Percentiles rank a stretch among this genome's conserved stretches.
Conservation (phyloP, 768 basidiomycete genomes). For the Thelephora ganbajun region DNA sequence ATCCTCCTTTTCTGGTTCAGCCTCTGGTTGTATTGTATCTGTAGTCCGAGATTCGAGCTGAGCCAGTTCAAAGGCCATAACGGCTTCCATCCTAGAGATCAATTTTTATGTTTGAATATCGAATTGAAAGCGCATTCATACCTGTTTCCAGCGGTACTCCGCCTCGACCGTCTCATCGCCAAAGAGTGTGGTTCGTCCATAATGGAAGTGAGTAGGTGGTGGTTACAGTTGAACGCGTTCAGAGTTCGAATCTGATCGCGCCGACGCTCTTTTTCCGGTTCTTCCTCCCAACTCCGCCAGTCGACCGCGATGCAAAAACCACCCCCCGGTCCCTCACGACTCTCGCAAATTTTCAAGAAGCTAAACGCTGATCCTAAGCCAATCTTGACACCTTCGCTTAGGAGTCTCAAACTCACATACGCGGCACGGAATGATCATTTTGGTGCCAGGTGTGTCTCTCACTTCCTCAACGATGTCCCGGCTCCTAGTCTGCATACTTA, state of each 20-base stretch:
- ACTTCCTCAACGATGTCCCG: background rate
- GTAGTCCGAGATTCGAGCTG: too few species aligned
- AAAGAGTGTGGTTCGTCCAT: constrained; percentile 27
- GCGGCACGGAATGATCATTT: constrained; percentile 59
- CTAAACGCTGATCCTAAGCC: constrained; percentile 41
- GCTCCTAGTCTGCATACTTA: background rate
- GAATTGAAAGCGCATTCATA: constrained; percentile 16
- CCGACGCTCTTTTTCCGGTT: background rate
- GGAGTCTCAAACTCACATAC: constrained; percentile 37
- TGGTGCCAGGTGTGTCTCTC: constrained; percentile 45
- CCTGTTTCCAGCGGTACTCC: constrained; percentile 75
- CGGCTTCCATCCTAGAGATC: constrained; percentile 48
- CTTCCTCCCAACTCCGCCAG: constrained; percentile 1
- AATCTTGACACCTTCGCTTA: constrained; percentile 28
- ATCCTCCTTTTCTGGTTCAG: constrained; percentile 41
- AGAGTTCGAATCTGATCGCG: background rate
- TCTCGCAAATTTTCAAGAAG: constrained; percentile 37
- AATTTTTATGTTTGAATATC: background rate
- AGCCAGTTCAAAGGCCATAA: constrained; percentile 30
- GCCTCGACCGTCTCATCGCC: constrained; percentile 43
- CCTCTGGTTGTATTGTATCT: constrained; percentile 34
- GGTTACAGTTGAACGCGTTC: too few species aligned
- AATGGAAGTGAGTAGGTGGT: constrained; percentile 3
- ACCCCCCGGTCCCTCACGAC: constrained; percentile 34
- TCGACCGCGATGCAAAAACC: constrained; percentile 18